Evolutionary conservation across 441 rosid genomes (phyloP), one percentile per base, ranked within the genome.

Genomic region (Arabidopsis hybrid): DNA sequence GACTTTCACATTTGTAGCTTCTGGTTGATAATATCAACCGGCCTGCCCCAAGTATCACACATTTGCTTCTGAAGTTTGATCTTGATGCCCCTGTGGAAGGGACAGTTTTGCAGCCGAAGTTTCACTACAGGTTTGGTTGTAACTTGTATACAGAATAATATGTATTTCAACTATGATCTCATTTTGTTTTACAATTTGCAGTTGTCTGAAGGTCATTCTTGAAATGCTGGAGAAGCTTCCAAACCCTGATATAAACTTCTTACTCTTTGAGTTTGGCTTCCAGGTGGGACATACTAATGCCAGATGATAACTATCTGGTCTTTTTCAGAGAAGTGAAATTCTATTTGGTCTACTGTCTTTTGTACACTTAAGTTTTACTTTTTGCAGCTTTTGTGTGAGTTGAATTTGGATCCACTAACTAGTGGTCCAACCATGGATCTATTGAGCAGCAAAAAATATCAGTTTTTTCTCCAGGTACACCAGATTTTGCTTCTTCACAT

Each of bases 171-270:
- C 73, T 51, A 45, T 60, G 18, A 67, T 60, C 57, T 62, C 17
- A 45, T 63, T 6, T 80, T 61, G 21, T 55, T 39, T 34, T 72
- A 59, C 59, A 46, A 65, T 73, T 64, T 84, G 77, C 83, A 95
- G 99, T 86, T 95, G 96, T 83, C 85, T 95, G 85, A 95, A 89
- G 91, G 91, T 95, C 80, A 86, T 90, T 77, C 98, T 95, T 69
- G 97, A 95, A 83, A 83, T 86, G 71, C 77, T 95, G 87, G 99
- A 89, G 74, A 89, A 87, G 73, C 86, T 89, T 73, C 76, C 79
- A 70, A 95, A 85, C 84, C 91, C 95, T 59, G 94, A 95, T 52
- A 79, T 85, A 67, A 95, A 95, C 81, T 88, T 89, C 65, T 77
- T 87, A 79, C 89, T 95, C 76, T 88, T 91, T 83, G 99, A 95